Evolutionary conservation across 352 stramenopile species (phyloP).

Genomic region (Globisporangium spiculum): DNA sequence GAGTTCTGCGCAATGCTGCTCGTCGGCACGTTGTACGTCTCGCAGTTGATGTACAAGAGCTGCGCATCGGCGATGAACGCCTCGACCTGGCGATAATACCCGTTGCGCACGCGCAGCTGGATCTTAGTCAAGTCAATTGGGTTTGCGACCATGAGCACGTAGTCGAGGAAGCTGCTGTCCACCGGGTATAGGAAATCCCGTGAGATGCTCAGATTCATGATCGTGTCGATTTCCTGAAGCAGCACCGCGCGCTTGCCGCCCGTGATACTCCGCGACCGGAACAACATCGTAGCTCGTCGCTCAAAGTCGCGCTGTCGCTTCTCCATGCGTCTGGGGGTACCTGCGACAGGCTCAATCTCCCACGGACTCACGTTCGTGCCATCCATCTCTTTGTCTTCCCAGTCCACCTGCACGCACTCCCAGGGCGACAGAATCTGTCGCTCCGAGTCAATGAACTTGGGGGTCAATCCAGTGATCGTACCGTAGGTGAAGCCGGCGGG

Average conservation of each 20-base stretch:
- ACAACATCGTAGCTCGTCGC: slow-evolving; percentile 35
- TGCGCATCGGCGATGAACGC: slow-evolving; percentile 77
- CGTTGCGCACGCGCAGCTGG: slow-evolving; percentile 47
- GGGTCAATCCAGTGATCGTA: slow-evolving; percentile 44
- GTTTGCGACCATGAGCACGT: slow-evolving; percentile 79
- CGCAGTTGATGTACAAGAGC: slow-evolving; percentile 73
- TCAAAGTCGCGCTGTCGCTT: slow-evolving; percentile 45
- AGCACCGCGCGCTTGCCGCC: slow-evolving; percentile 44
- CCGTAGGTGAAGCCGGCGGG: slow-evolving; percentile 61
- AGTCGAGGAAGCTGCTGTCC: slow-evolving; percentile 69
- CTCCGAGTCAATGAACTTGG: slow-evolving; percentile 23
- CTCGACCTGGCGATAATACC: slow-evolving; percentile 85
- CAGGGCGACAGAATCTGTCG: slow-evolving; percentile 49
- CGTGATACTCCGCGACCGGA: slow-evolving; percentile 50
- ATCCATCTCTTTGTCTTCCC: slow-evolving; percentile 69
- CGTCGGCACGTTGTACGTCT: slow-evolving; percentile 82
- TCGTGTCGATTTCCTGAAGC: slow-evolving; percentile 50
- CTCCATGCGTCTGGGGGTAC: slow-evolving; percentile 24
- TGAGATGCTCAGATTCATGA: slow-evolving; percentile 70
- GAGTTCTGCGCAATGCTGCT: slow-evolving; percentile 83
- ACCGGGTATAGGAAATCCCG: slow-evolving; percentile 83
- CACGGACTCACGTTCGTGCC: slow-evolving; percentile 70
- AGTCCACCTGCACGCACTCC: slow-evolving; percentile 74
- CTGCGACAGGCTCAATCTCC: slow-evolving; percentile 65
- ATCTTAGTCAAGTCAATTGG: slow-evolving; percentile 85